A percentile compares a stretch with the other conserved stretches of the same genome.
These are phyloP conservation scores for Ailanthus altissimus DNA, from an alignment of 345 rosid genomes.

Conservation along the genomic window DNA sequence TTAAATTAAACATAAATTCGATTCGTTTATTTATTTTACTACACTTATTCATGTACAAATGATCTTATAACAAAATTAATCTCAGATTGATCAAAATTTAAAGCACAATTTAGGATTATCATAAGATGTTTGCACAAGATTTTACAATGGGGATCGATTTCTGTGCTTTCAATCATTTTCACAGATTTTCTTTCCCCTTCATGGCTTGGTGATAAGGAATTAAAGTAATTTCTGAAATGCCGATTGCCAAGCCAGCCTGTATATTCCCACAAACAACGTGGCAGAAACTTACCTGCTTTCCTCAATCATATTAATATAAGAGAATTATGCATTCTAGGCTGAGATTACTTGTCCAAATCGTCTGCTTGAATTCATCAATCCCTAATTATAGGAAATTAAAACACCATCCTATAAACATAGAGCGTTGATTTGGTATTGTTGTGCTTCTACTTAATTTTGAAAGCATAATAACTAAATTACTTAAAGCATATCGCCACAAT, in stretches of 20 bases:
- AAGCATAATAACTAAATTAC: too few relatives aligned
- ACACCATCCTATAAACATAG: neutral
- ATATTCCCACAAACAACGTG: slow-evolving; percentile 5
- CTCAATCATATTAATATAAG: neutral
- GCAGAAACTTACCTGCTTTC: neutral
- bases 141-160: neutral
- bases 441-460: too few relatives aligned
- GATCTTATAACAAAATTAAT: neutral
- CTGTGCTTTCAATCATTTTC: neutral
- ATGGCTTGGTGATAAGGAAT: slow-evolving; percentile 3
- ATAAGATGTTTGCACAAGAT: neutral
- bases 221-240: slow-evolving; percentile 1
- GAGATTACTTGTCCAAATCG: neutral
- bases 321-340: neutral
- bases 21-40: too few relatives aligned
- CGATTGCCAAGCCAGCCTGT: slow-evolving; percentile 22
- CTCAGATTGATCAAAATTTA: neutral
- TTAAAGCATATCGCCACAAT: too few relatives aligned
- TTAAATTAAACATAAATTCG: too few relatives aligned
- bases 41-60: neutral
- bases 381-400: neutral
- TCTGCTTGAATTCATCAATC: neutral
- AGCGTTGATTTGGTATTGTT: too few relatives aligned
- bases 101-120: neutral
- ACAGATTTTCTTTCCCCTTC: neutral